Conservation (phyloP, 257 asterid genomes). For the Solanum acaule region DNA sequence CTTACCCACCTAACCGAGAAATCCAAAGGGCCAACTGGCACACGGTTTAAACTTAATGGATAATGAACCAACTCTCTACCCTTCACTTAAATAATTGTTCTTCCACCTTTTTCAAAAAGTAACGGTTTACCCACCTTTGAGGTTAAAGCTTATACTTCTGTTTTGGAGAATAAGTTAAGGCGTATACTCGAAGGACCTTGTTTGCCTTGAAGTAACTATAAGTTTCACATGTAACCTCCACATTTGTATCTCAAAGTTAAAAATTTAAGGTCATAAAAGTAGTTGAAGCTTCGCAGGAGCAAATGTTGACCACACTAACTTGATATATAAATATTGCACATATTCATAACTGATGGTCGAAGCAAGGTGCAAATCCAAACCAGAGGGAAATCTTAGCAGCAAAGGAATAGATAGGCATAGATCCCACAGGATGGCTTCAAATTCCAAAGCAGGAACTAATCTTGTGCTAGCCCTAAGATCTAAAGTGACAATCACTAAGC, state of each 20-base stretch:
- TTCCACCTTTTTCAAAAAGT: not conserved
- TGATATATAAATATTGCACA: not conserved
- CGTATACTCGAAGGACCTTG: not conserved
- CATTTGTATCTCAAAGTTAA: not conserved
- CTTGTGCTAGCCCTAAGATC: not conserved
- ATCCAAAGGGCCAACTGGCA: not conserved
- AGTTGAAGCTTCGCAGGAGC: not conserved
- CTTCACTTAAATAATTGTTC: not conserved
- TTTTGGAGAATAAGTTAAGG: not conserved
- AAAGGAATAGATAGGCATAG: not conserved
- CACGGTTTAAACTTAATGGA: not conserved
- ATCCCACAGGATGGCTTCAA: not conserved
- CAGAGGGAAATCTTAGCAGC: not conserved
- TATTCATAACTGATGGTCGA: not conserved
- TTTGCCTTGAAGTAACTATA: not conserved
- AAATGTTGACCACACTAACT: not conserved
- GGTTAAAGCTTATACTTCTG: not conserved
- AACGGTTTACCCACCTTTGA: not conserved
- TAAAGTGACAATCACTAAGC: not conserved
- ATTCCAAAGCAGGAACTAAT: not conserved
- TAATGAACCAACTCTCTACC: not conserved
- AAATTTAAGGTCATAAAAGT: not conserved
- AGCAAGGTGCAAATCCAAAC: not conserved
- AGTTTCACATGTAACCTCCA: not conserved
- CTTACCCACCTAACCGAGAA: not conserved